Percentiles rank a stretch among this genome's conserved stretches.
Conservation (phyloP, 2,329 filamentous ascomycete species). For the Phoma sp. region DNA sequence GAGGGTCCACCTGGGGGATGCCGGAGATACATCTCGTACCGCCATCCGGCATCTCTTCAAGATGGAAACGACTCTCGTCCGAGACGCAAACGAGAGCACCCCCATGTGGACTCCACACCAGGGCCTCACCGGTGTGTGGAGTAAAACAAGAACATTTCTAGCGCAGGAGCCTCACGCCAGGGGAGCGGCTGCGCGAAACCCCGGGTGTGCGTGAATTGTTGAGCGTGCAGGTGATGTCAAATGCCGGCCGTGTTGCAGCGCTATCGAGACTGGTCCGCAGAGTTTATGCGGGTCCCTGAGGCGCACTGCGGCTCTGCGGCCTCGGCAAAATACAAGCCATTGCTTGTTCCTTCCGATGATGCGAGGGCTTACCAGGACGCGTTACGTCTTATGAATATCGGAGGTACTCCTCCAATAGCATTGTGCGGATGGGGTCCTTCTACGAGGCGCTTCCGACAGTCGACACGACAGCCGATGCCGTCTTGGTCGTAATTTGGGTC, state of each 20-base stretch:
- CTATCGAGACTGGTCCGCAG: slow-evolving; percentile 15
- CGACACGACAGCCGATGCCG: slow-evolving; percentile 9
- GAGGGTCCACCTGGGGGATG: slow-evolving; percentile 14
- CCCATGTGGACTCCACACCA: slow-evolving; percentile 15
- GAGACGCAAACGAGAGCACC: slow-evolving; percentile 8
- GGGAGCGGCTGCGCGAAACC: slow-evolving; percentile 8
- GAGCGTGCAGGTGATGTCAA: slow-evolving; percentile 24
- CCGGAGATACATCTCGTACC: slow-evolving; percentile 8
- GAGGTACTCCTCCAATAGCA: slow-evolving; percentile 11
- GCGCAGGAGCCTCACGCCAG: slow-evolving; percentile 2
- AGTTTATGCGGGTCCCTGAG: slow-evolving; percentile 1
- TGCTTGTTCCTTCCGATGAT: slow-evolving; percentile 15
- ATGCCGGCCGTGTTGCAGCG: slow-evolving; percentile 15
- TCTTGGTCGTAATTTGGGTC: background rate
- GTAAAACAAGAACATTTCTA: slow-evolving; percentile 13
- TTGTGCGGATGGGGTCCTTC: background rate
- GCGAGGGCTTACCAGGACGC: slow-evolving; percentile 6
- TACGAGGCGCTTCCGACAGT: slow-evolving; percentile 3
- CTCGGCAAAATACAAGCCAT: slow-evolving; percentile 20
- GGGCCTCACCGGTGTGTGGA: slow-evolving; percentile 24
- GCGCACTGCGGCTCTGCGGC: slow-evolving; percentile 22
- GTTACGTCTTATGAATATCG: slow-evolving; percentile 5
- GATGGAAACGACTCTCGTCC: slow-evolving; percentile 5
- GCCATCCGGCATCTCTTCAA: slow-evolving; percentile 4
- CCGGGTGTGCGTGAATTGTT: slow-evolving; percentile 22